Conservation (phyloP, 768 basidiomycete species). For the Pleurotus djamor region DNA sequence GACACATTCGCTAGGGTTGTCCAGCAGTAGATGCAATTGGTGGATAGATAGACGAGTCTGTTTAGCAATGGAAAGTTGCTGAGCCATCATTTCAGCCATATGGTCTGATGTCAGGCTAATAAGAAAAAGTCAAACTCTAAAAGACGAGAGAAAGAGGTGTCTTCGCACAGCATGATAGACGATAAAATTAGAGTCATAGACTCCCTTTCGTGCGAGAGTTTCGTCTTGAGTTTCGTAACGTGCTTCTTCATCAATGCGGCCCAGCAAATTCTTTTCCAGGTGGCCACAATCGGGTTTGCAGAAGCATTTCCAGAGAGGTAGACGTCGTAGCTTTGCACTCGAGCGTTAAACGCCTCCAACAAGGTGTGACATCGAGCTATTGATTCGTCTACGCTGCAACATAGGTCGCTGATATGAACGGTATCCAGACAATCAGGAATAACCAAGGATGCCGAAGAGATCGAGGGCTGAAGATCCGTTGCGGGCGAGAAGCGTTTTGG, state of each 20-base stretch:
- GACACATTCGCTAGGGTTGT: background rate
- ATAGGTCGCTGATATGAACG: background rate
- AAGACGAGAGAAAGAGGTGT: background rate
- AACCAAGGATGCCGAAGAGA: background rate
- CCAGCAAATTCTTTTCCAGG: slow-evolving; percentile 5
- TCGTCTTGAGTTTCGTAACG: background rate
- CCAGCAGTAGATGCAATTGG: background rate
- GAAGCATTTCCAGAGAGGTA: background rate
- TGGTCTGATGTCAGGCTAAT: background rate
- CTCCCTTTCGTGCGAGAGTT: background rate
- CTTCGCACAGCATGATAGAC: background rate
- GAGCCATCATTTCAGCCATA: background rate
- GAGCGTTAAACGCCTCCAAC: background rate
- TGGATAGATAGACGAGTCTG: background rate
- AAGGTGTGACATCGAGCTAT: background rate
- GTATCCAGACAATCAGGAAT: too few relatives aligned
- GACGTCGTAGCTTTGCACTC: background rate
- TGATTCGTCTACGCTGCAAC: background rate
- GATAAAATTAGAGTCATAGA: background rate
- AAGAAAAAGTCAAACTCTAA: background rate
- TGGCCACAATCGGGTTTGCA: background rate
- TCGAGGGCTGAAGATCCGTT: too few relatives aligned
- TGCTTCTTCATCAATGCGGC: background rate
- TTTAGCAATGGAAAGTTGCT: background rate
- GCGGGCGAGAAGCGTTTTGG: background rate